Base-by-base conservation (phyloP, 1,284 basidiomycete species). In the Lentinus polychrous region DNA sequence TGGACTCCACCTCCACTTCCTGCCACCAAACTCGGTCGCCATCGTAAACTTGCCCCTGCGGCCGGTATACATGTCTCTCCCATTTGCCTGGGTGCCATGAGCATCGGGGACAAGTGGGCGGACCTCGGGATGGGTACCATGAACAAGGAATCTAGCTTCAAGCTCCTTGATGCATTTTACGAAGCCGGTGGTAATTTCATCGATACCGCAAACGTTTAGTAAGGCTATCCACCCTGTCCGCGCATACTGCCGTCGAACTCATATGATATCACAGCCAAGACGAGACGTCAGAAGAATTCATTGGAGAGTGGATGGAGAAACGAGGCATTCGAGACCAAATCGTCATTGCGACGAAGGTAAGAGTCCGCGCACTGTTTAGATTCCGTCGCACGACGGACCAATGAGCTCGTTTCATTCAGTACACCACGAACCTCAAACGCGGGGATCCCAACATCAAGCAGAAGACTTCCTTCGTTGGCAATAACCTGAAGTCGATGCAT, bases 111-210 rank as follows among this genome's bases (percentile, higher is more conserved):
- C 48, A 63, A 69, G 35, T 75, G 75, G 74, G 56, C 41, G 0
- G 18, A 43, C 23, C 50, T 56, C 2, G 57, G 57, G 1, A 53
- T 67, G 55, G 72, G 72, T 1, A 49, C 53, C 2, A 76, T 76
- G 59, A 44, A 53, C 44, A 60, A 64, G 51, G 59, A 65, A 40
- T 24, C 47, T 20, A 57, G 56, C 20, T 74, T 76, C 61, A 65
- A 72, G 62, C 65, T 79, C 0, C 65, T 79, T 1, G 71, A 80
- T 44, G 68, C 73, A 0, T 78, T 62, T 50, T 74, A 62, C 35
- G 67, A 75, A 32, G 67, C 62, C 2, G 72, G 69, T n/a, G 75
- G 78, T 14, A 79, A 79, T 55, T 77, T 78, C 46, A 76, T 81
- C 49, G 77, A 80, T 51, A 80, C 76, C 0, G 67, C 78, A 10